phyloP scores from a whole-genome alignment of 1,139 yeast genomes.

The Hyphopichia fennica region DNA sequence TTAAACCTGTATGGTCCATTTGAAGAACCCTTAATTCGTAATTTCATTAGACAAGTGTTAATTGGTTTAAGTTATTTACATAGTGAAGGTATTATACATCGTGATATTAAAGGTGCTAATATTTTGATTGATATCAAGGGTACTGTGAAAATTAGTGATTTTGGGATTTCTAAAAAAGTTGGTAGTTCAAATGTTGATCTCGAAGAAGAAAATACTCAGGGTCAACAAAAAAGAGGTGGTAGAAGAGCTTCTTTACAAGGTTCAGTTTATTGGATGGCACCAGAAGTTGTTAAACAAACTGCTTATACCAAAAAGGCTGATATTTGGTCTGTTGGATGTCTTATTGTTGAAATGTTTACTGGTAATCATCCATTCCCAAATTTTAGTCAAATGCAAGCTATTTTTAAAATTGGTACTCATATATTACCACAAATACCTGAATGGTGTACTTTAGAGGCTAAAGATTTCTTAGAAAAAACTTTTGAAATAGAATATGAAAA shows the following conservation, averaged over 20 bases:
- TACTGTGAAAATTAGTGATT: constrained; percentile 88
- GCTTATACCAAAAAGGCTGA: constrained; percentile 89
- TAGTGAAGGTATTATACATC: constrained; percentile 78
- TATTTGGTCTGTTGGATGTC: constrained; percentile 94
- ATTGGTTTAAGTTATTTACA: constrained; percentile 82
- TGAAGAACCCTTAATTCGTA: constrained; percentile 84
- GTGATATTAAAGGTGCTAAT: constrained; percentile 94
- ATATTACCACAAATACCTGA: constrained; percentile 75
- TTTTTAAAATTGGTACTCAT: constrained; percentile 86
- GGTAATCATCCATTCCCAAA: constrained; percentile 95
- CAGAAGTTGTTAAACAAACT: constrained; percentile 91
- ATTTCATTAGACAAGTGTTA: constrained; percentile 80
- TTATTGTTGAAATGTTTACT: constrained; percentile 90
- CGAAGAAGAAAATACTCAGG: constrained; percentile 14
- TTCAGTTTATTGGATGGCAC: constrained; percentile 98
- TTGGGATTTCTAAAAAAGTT: constrained; percentile 87
- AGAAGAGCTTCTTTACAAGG: constrained; percentile 89
- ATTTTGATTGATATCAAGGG: constrained; percentile 88
- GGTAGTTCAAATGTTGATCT: constrained; percentile 26
- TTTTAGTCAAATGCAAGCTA: constrained; percentile 94
- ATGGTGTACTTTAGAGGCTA: constrained; percentile 71
- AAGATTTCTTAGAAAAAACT: constrained; percentile 61
- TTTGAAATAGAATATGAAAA: constrained; percentile 73
- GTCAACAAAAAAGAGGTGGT: constrained; percentile 24
- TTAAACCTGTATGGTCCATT: constrained; percentile 84